Evolutionary conservation across 1,284 basidiomycete species (phyloP).

Genomic region (Coniferiporia weirii): DNA sequence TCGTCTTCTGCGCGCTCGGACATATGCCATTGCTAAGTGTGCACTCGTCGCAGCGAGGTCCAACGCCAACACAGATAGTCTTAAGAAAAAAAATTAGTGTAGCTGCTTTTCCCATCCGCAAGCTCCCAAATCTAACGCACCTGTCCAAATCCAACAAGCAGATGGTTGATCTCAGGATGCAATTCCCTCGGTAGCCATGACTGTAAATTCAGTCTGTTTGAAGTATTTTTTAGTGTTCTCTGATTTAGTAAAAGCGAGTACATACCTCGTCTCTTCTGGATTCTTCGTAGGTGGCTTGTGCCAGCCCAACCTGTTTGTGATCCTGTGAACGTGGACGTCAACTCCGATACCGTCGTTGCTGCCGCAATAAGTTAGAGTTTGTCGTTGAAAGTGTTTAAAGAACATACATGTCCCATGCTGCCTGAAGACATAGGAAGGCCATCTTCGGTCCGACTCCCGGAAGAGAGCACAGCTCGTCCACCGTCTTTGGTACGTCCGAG

Average conservation of each 20-base stretch:
- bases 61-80: conserved; percentile 79
- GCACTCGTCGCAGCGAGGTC: conserved; percentile 81
- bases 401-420: conserved; percentile 78
- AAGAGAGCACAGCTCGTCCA: conserved; percentile 79
- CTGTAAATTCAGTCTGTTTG: conserved; percentile 74
- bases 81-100: conserved; percentile 25
- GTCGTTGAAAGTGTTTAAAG: not conserved
- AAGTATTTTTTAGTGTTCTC: not conserved
- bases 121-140: conserved; percentile 32
- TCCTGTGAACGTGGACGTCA: conserved; percentile 93
- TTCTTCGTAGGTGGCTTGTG: conserved; percentile 78
- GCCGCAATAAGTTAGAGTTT: not conserved
- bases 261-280: conserved; percentile 82
- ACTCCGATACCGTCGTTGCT: conserved; percentile 95
- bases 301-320: conserved; percentile 91
- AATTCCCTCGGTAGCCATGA: conserved; percentile 84
- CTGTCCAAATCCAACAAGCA: conserved; percentile 93
- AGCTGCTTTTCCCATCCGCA: not conserved
- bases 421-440: conserved; percentile 81
- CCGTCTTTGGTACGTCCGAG: conserved; percentile 81
- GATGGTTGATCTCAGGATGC: conserved; percentile 79
- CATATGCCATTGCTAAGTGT: conserved; percentile 52
- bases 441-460: conserved; percentile 92
- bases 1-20: conserved; percentile 48
- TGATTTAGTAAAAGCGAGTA: not conserved